phyloP scores from a whole-genome alignment of 2,329 filamentous ascomycete genomes.

The Apiospora marii region DNA sequence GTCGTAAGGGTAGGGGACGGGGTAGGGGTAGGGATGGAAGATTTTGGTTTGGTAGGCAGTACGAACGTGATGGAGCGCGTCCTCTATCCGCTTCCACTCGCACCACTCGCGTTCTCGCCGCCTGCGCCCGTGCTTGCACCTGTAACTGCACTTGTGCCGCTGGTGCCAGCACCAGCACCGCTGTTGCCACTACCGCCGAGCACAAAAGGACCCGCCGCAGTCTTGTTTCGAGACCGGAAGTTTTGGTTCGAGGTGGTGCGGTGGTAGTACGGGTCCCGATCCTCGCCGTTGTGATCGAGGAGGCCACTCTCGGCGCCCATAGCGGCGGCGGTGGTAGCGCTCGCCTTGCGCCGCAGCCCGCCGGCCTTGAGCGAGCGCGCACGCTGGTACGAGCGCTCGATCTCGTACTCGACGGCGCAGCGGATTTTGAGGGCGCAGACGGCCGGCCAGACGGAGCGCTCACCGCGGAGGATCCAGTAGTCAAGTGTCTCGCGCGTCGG shows the following conservation, averaged over 20 bases:
- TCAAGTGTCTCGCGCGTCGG: slow-evolving; percentile 78
- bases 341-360: slow-evolving; percentile 55
- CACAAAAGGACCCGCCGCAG: neutral
- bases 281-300: slow-evolving; percentile 13
- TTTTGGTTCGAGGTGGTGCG: slow-evolving; percentile 1
- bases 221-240: neutral
- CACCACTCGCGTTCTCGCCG: neutral
- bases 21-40: neutral
- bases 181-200: neutral
- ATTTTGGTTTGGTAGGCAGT: neutral
- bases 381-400: slow-evolving; percentile 85
- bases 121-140: too few relatives aligned
- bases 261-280: slow-evolving; percentile 16
- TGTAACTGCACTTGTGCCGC: neutral
- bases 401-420: slow-evolving; percentile 85
- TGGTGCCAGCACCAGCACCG: neutral
- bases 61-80: neutral
- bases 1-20: neutral
- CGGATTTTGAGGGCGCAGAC: slow-evolving; percentile 82
- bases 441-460: slow-evolving; percentile 90
- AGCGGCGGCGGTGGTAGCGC: slow-evolving; percentile 27
- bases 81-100: slow-evolving; percentile 15
- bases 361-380: slow-evolving; percentile 70
- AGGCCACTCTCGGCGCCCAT: slow-evolving; percentile 13
- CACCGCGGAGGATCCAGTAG: slow-evolving; percentile 86